phyloP scores from a whole-genome alignment of 208 protist genomes.

The Acanthamoeba healyi region DNA sequence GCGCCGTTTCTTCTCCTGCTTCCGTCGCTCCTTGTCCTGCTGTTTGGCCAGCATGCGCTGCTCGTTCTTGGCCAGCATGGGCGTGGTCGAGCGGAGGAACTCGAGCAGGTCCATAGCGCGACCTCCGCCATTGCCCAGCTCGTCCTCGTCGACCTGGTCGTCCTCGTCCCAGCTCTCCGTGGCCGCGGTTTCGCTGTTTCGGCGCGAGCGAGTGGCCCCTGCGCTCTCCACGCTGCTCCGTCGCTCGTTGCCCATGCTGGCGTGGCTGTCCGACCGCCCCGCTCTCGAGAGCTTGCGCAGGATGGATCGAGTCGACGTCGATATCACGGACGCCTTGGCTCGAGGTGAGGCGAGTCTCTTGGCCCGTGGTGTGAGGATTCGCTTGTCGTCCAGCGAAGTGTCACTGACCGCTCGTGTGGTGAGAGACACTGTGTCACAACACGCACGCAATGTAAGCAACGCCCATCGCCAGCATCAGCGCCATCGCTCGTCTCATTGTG shows the following conservation, averaged over 20 bases:
- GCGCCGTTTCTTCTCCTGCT: constrained; percentile 58
- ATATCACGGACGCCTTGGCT: background rate
- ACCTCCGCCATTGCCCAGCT: background rate
- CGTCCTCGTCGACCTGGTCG: background rate
- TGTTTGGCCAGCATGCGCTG: background rate
- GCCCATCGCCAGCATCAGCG: too few relatives aligned
- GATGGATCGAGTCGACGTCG: background rate
- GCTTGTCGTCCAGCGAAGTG: constrained; percentile 34
- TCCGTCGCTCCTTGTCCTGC: too few relatives aligned
- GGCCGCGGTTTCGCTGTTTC: background rate
- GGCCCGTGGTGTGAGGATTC: background rate
- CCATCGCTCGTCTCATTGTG: too few relatives aligned
- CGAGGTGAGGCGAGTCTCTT: background rate
- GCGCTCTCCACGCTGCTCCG: too few relatives aligned
- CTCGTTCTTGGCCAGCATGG: constrained; percentile 22
- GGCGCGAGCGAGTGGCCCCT: background rate
- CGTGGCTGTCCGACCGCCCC: background rate
- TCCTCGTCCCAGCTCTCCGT: background rate
- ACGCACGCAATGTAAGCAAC: too few relatives aligned
- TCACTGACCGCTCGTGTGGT: constrained; percentile 7
- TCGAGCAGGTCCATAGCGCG: background rate
- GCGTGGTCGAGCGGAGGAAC: constrained; percentile 25
- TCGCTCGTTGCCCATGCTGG: too few relatives aligned
- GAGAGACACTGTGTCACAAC: too few relatives aligned
- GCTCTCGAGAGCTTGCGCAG: background rate